Evolutionary conservation across 768 basidiomycete species (phyloP), one percentile per base, ranked within the genome.

Genomic region (Leccinum broughii): DNA sequence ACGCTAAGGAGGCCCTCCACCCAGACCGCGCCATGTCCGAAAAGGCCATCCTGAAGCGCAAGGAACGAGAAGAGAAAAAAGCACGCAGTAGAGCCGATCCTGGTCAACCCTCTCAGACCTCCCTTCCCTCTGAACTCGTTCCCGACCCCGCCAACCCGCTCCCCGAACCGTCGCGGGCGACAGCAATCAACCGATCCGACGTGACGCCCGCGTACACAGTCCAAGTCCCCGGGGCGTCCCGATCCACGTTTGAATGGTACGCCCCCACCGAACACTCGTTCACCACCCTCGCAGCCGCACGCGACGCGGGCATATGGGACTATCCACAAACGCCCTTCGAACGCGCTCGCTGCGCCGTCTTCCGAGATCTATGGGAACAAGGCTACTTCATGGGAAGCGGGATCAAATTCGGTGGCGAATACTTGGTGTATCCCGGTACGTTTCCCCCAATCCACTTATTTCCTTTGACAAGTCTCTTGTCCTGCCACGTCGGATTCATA

Each of bases 321-420:
- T 94, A 89, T 68, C 93, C 93, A 0, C 73, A 79, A 4, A 86
- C 78, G 3, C 75, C 83, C 2, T 70, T 79, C 46, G 88, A 96
- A 70, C 80, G 83, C 3, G 92, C 94, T 11, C 81, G 86, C 57
- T 94, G 91, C 62, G 86, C 80, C 10, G 89, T 94, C 10, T 96
- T 94, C 71, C 81, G 82, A 49, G 86, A 85, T 63, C 72, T 97
- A 13, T 93, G 91, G 89, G 84, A 87, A 62, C 83, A 88, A 73
- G 92, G 92, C 0, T 87, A 88, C 70, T 97, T 85, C 72, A 83
- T 97, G 84, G 95, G 95, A 51, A 85, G 85, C 0, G 95, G 95
- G 0, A 85, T 95, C 73, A 91, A 90, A 72, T 99, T 99, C 69
- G 97, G 97, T 6, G 95, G 95, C 2, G 95, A 98, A 67, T 98